These are phyloP conservation scores for Kitagawia praeruptora DNA, from an alignment of 129 eudicot species.

Conservation along the genomic window DNA sequence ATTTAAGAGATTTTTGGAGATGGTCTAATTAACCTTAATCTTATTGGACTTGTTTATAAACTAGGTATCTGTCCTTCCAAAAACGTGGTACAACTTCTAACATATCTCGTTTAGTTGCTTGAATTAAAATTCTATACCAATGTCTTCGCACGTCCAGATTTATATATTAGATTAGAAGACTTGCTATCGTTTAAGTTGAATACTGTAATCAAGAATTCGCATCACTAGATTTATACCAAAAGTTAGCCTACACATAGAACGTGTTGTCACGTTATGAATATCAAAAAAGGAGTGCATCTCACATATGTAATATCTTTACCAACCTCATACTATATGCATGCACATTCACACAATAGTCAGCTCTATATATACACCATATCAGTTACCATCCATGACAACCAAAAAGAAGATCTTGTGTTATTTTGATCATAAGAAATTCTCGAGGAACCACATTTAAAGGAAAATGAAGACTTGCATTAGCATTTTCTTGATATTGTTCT, in stretches of 20 bases:
- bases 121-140: neutral
- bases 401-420: neutral
- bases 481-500: neutral
- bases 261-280: constrained; percentile 3
- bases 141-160: neutral
- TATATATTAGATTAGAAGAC: neutral
- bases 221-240: neutral
- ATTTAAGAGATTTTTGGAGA: no score
- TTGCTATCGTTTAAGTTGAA: neutral
- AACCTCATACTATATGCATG: neutral
- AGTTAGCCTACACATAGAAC: neutral
- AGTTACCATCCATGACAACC: neutral
- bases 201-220: neutral
- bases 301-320: neutral
- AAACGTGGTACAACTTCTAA: no score
- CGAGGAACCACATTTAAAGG: neutral
- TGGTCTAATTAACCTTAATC: no score
- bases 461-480: constrained; percentile 2
- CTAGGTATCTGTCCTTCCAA: no score
- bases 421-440: neutral
- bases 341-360: neutral
- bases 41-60: no score
- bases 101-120: neutral
- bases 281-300: neutral
- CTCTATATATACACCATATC: neutral